phyloP scores from a whole-genome alignment of 2,329 filamentous ascomycete genomes.

The Neonectria hederae region DNA sequence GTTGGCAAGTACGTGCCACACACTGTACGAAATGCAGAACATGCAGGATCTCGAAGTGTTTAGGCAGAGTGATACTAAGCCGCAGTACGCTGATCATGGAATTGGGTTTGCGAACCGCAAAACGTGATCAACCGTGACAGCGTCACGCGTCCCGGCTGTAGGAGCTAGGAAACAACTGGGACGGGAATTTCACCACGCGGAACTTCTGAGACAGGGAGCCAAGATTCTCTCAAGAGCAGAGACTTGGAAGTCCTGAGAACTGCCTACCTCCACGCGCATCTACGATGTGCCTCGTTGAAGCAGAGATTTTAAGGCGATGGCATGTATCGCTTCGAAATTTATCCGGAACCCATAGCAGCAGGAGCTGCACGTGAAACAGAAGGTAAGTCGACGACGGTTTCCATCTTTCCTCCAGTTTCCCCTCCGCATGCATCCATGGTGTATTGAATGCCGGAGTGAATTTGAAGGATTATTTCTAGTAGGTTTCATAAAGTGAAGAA shows the following conservation, averaged over 20 bases:
- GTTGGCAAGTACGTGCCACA: no score
- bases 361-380: constrained; percentile 52
- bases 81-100: no score
- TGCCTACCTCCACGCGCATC: background rate
- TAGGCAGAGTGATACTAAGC: no score
- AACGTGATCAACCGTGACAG: background rate
- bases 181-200: no score
- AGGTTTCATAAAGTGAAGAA: constrained; percentile 49
- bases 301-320: constrained; percentile 1
- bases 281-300: background rate
- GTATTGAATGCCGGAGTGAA: constrained; percentile 73
- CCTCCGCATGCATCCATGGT: constrained; percentile 67
- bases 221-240: background rate
- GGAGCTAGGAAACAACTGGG: no score
- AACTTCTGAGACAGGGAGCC: no score
- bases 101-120: background rate
- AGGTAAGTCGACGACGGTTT: constrained; percentile 60
- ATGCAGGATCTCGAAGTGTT: no score
- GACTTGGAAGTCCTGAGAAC: background rate
- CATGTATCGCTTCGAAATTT: constrained; percentile 51
- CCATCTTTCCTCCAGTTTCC: constrained; percentile 76
- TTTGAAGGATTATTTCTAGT: constrained; percentile 66
- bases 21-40: no score
- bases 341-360: constrained; percentile 49
- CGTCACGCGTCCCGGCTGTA: background rate